Evolutionary conservation across 768 basidiomycete genomes (phyloP).

Genomic region (Collybia nuda): DNA sequence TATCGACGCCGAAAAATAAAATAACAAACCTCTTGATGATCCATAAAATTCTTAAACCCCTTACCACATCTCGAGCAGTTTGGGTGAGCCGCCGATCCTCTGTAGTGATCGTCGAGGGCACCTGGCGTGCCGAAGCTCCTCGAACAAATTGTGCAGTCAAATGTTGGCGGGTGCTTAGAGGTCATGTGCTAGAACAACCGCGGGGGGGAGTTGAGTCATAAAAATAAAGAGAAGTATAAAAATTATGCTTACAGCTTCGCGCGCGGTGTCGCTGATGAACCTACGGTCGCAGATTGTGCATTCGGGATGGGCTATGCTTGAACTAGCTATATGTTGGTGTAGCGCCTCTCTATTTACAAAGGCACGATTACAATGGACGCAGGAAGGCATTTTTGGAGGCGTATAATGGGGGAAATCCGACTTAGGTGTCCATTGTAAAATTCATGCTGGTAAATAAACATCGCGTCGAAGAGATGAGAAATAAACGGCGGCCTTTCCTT

Average conservation of each 20-base stretch:
- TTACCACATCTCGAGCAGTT: conserved; percentile 43
- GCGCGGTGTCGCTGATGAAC: conserved; percentile 32
- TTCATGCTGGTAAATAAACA: neutral
- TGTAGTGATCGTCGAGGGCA: conserved; percentile 45
- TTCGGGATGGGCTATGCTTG: conserved; percentile 32
- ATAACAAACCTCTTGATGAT: conserved; percentile 30
- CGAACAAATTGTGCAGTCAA: conserved; percentile 32
- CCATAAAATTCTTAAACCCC: conserved; percentile 35
- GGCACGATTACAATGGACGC: conserved; percentile 33
- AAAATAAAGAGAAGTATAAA: conserved; percentile 1
- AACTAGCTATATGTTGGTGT: conserved; percentile 35
- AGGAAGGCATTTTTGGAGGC: conserved; percentile 27
- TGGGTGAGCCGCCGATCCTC: conserved; percentile 42
- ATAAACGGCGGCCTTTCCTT: neutral
- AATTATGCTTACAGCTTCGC: conserved; percentile 27
- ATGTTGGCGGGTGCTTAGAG: conserved; percentile 39
- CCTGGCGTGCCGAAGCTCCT: conserved; percentile 31
- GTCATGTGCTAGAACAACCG: conserved; percentile 29
- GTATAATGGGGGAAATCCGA: neutral
- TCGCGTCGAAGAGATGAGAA: neutral
- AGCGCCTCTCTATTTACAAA: conserved; percentile 34
- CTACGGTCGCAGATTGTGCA: conserved; percentile 33
- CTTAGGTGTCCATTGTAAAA: neutral
- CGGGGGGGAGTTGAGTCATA: neutral
- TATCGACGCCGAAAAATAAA: neutral